phyloP scores from a whole-genome alignment of 1,139 yeast genomes.

The Ogataea hybrid region DNA sequence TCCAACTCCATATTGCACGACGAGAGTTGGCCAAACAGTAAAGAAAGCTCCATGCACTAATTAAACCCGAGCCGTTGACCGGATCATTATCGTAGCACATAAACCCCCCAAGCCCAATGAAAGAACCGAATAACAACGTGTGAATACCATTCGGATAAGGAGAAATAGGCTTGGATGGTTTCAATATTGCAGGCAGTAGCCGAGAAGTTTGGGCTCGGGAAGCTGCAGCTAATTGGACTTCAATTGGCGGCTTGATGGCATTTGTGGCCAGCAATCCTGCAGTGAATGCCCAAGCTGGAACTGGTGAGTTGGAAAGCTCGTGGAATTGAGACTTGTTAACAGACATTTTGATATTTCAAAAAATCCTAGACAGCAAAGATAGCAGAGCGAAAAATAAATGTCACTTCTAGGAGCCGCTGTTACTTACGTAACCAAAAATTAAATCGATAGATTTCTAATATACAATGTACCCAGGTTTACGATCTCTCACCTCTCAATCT shows the following conservation, averaged over 20 bases:
- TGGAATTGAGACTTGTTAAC: constrained; percentile 5
- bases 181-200: constrained; percentile 12
- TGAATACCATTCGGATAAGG: constrained; percentile 43
- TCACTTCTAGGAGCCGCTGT: not conserved
- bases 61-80: constrained; percentile 83
- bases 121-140: constrained; percentile 61
- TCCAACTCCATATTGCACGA: constrained; percentile 49
- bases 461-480: constrained; percentile 34
- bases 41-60: constrained; percentile 81
- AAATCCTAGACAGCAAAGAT: constrained; percentile 1
- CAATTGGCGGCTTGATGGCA: constrained; percentile 33
- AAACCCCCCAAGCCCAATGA: constrained; percentile 76
- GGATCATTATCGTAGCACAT: constrained; percentile 80
- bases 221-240: constrained; percentile 15
- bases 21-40: constrained; percentile 76
- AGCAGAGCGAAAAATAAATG: not conserved
- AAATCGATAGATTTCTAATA: constrained; percentile 23
- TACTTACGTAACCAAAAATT: constrained; percentile 6
- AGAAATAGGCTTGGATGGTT: constrained; percentile 16
- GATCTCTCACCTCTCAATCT: constrained; percentile 98
- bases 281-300: constrained; percentile 50
- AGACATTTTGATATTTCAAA: constrained; percentile 3
- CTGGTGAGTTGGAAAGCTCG: constrained; percentile 45
- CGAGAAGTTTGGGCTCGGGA: constrained; percentile 13
- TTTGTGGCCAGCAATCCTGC: constrained; percentile 46